These are phyloP conservation scores for Magnaporthales sp. DNA, from an alignment of 2,329 filamentous ascomycete genomes.

Conservation along the genomic window DNA sequence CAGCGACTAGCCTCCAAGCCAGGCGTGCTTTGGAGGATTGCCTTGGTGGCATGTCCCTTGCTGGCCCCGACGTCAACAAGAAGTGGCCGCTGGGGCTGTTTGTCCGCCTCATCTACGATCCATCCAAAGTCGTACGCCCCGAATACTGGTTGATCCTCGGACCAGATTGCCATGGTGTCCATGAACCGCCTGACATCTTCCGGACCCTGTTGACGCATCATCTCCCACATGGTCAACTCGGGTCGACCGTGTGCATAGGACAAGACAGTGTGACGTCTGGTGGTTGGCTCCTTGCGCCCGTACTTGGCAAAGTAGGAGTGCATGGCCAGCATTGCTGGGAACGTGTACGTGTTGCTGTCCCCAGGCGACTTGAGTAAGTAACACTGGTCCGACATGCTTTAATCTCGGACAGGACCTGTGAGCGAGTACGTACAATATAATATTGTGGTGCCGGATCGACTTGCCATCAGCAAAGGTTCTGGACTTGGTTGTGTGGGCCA, in stretches of 20 bases:
- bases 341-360: background rate
- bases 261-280: conserved; percentile 15
- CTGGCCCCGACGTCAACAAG: conserved; percentile 26
- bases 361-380: background rate
- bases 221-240: conserved; percentile 22
- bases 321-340: conserved; percentile 12
- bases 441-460: background rate
- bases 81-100: conserved; percentile 10
- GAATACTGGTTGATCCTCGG: background rate
- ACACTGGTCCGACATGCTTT: background rate
- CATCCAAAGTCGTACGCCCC: conserved; percentile 23
- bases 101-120: conserved; percentile 10
- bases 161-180: background rate
- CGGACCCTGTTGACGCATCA: conserved; percentile 14
- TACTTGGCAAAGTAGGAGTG: conserved; percentile 23
- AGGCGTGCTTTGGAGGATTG: conserved; percentile 16
- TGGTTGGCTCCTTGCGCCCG: conserved; percentile 20
- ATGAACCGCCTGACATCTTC: conserved; percentile 15
- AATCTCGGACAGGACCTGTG: background rate
- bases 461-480: background rate
- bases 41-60: conserved; percentile 19
- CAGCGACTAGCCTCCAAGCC: conserved; percentile 18
- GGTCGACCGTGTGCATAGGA: conserved; percentile 20
- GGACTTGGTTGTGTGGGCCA: conserved; percentile 14
- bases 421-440: background rate